Evolutionary conservation across 2,329 filamentous ascomycete species (phyloP).

Genomic region (Penicillium sp.): DNA sequence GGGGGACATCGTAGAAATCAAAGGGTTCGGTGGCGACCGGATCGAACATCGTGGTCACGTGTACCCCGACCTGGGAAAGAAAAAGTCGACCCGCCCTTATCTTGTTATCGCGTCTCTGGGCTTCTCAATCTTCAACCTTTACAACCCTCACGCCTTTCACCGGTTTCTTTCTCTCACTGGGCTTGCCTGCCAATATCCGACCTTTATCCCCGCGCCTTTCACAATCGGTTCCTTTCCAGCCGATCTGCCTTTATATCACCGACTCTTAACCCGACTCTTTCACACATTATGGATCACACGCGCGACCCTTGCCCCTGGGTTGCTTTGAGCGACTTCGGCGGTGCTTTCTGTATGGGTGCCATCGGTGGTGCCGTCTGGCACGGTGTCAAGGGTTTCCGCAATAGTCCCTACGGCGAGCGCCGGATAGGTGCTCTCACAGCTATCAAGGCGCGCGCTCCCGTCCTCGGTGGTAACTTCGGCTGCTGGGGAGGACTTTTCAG

Average conservation of each 20-base stretch:
- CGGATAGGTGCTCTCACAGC: constrained; percentile 94
- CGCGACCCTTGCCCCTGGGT: constrained; percentile 97
- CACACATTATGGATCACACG: constrained; percentile 77
- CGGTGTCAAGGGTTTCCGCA: constrained; percentile 91
- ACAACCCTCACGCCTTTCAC: neutral
- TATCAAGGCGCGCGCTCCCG: constrained; percentile 94
- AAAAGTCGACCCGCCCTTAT: constrained; percentile 1
- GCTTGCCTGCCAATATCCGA: neutral
- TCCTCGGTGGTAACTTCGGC: constrained; percentile 95
- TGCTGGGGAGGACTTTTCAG: constrained; percentile 97
- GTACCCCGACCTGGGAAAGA: neutral
- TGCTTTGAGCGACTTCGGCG: constrained; percentile 94
- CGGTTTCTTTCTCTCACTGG: neutral
- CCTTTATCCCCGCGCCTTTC: neutral
- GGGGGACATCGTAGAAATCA: neutral
- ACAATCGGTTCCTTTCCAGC: neutral
- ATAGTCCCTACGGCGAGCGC: constrained; percentile 87
- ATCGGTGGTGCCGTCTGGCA: constrained; percentile 89
- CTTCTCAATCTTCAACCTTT: neutral
- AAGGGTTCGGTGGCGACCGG: neutral
- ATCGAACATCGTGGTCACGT: neutral
- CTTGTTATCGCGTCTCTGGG: neutral
- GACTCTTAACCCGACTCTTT: neutral
- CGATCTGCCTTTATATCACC: neutral
- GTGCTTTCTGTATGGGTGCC: constrained; percentile 93